A percentile compares a stretch with the other conserved stretches of the same genome.
phyloP scores from a whole-genome alignment of 768 basidiomycete genomes.

The Steccherinum ochraceum region DNA sequence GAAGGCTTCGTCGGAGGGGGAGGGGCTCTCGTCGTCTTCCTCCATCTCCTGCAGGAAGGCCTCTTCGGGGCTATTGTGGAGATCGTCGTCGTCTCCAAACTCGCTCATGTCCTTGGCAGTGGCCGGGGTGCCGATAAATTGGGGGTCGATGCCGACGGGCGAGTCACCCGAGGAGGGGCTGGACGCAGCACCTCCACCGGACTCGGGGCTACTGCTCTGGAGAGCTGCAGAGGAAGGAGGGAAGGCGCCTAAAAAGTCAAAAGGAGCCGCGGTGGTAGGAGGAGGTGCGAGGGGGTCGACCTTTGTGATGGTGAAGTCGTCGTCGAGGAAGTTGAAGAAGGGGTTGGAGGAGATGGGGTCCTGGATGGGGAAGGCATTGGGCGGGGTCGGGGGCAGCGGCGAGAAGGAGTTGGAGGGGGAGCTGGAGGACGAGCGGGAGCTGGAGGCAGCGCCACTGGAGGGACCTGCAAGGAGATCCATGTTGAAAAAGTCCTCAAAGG shows the following conservation, averaged over 20 bases:
- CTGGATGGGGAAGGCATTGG: slow-evolving; percentile 16
- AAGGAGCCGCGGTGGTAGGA: slow-evolving; percentile 21
- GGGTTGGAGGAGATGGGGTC: slow-evolving; percentile 12
- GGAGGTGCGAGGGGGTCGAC: slow-evolving; percentile 17
- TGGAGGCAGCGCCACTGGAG: slow-evolving; percentile 10
- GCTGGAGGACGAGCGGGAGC: slow-evolving; percentile 18
- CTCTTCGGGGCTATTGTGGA: slow-evolving; percentile 24
- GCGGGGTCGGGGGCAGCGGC: slow-evolving; percentile 20
- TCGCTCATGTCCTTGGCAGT: slow-evolving; percentile 35
- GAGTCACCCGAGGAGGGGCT: slow-evolving; percentile 16
- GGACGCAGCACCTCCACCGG: slow-evolving; percentile 13
- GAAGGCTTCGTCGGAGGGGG: slow-evolving; percentile 27
- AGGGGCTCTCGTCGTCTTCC: slow-evolving; percentile 6
- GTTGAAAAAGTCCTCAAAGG: slow-evolving; percentile 62
- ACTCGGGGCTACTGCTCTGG: slow-evolving; percentile 23
- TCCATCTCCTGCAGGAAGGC: slow-evolving; percentile 29
- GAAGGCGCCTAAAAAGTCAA: slow-evolving; percentile 36
- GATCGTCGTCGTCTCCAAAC: slow-evolving; percentile 33
- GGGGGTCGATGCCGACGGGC: slow-evolving; percentile 58
- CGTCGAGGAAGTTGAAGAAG: slow-evolving; percentile 23
- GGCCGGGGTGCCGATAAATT: slow-evolving; percentile 65
- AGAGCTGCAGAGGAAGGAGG: slow-evolving; percentile 7
- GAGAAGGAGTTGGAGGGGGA: slow-evolving; percentile 21
- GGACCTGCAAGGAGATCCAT: slow-evolving; percentile 46
- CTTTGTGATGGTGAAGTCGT: slow-evolving; percentile 20